Evolutionary conservation across 1,139 yeast genomes (phyloP).

Genomic region (Wickerhamiella pararugosa): DNA sequence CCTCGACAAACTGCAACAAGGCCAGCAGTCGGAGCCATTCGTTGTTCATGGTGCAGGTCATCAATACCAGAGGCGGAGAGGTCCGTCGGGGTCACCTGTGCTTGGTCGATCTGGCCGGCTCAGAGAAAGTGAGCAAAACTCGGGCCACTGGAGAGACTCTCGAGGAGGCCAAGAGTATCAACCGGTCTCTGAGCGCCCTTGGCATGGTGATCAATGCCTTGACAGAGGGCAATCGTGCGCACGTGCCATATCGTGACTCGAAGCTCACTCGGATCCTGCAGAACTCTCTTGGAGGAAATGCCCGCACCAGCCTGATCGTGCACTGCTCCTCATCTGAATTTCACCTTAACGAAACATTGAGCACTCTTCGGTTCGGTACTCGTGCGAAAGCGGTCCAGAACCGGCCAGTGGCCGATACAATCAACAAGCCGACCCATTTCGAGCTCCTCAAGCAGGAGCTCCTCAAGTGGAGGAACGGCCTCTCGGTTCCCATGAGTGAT

Average conservation of each 20-base stretch:
- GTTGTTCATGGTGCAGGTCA: slow-evolving; percentile 55
- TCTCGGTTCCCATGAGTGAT: slow-evolving; percentile 25
- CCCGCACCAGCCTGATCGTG: slow-evolving; percentile 63
- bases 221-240: slow-evolving; percentile 39
- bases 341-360: slow-evolving; percentile 56
- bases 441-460: slow-evolving; percentile 44
- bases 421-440: slow-evolving; percentile 48
- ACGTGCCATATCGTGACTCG: slow-evolving; percentile 42
- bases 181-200: slow-evolving; percentile 58
- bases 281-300: slow-evolving; percentile 78
- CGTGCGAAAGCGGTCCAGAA: slow-evolving; percentile 62
- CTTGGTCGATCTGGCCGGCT: slow-evolving; percentile 78
- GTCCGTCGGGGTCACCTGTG: slow-evolving; percentile 54
- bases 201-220: slow-evolving; percentile 73
- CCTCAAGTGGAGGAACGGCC: slow-evolving; percentile 34
- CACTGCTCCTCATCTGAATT: slow-evolving; percentile 57
- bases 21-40: slow-evolving; percentile 77
- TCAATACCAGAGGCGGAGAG: slow-evolving; percentile 37
- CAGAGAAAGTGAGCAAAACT: slow-evolving; percentile 73
- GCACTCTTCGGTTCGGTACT: slow-evolving; percentile 67
- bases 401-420: slow-evolving; percentile 36
- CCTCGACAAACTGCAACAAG: slow-evolving; percentile 56
- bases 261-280: slow-evolving; percentile 70
- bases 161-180: slow-evolving; percentile 77
- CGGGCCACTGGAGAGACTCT: slow-evolving; percentile 64